Evolutionary conservation across 129 eudicot species (phyloP).

Genomic region (Arctium minus): DNA sequence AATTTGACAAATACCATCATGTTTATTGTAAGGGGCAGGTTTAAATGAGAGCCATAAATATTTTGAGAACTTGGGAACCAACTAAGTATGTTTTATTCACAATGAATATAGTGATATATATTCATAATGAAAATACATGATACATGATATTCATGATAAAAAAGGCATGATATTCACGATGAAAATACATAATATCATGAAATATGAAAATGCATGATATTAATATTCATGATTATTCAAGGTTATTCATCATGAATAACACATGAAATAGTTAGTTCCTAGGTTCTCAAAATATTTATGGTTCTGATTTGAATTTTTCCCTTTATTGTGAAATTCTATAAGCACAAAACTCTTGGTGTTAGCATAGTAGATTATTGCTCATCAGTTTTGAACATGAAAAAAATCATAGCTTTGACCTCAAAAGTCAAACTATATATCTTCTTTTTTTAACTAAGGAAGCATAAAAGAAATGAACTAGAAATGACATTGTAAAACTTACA

Average conservation of each 20-base stretch:
- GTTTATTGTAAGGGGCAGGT: no score
- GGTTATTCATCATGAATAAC: background rate
- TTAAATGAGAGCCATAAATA: background rate
- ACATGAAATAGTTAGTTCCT: no score
- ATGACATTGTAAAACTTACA: slow-evolving; percentile 17
- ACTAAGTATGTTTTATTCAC: background rate
- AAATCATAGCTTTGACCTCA: background rate
- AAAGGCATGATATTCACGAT: background rate
- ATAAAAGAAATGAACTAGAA: background rate
- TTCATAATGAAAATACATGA: background rate
- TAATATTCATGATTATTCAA: background rate
- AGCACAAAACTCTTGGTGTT: background rate
- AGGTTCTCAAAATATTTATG: background rate
- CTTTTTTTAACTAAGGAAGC: background rate
- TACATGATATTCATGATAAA: no score
- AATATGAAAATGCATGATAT: no score
- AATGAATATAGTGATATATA: background rate
- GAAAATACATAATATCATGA: background rate
- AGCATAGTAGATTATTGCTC: background rate
- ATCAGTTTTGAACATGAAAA: background rate
- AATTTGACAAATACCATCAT: no score
- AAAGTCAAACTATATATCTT: background rate
- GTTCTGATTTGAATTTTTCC: no score
- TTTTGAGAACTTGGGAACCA: background rate
- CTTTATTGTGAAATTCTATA: no score